Base-by-base conservation (phyloP, 2,329 filamentous ascomycete genomes). In the Gnomoniopsis sp. region DNA sequence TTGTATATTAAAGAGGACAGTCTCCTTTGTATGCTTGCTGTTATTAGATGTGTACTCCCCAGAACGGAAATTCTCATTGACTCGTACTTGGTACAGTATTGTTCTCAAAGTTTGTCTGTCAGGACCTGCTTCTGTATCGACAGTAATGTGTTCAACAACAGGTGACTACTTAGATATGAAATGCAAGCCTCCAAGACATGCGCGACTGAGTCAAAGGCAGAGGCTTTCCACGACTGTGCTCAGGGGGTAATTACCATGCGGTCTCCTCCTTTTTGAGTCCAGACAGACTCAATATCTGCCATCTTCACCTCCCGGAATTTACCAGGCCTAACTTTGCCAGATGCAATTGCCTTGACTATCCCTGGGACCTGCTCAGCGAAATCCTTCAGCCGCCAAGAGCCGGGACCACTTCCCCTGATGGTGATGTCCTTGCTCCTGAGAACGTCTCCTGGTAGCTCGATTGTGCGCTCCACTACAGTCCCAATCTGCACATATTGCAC, bases 401-500 rank as follows among this genome's bases (percentile, higher is more conserved):
- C 79, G 0, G 76, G 74, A 0, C 78, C 79, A 0, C 78, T 68
- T 0, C 79, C 80, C 11, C 76, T 67, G 33, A 82, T 64, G 1
- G 76, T 79, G 4, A 85, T 69, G 53, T 81, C 73, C 64, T 79
- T 79, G 22, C 75, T 75, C 59, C 82, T 70, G 61, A 85, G 66
- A 7, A 79, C 63, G 3, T 73, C 70, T 0, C 75, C 73, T 0
- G 78, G 74, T 11, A 84, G 66, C 7, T 65, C 61, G 1, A 76
- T 69, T 1, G 74, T 71, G 21, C 70, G 67, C 2, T 66, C 61
- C 11, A 70, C 71, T 47, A 84, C 64, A 1, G 71, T 69, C 6
- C 82, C 82, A 56, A 85, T 79, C 53, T 79, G 77, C 12, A 85
- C 76, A 66, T 80, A 83, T 59, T 83, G 80, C 23, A 82, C 72